Base-by-base conservation (phyloP, 164 flowering plant species). In the Vitis amurensis region DNA sequence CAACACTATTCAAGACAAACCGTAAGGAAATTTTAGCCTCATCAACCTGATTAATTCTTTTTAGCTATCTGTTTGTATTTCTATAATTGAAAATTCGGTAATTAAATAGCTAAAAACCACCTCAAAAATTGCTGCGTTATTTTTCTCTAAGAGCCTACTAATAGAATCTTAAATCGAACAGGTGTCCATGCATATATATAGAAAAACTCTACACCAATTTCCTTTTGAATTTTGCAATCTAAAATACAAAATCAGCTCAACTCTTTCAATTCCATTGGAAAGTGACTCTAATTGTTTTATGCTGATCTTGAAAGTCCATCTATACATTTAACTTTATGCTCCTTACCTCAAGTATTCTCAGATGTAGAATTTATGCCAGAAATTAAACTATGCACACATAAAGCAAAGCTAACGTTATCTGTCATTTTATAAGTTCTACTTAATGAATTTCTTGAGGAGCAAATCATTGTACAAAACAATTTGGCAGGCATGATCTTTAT, bases 1-100 rank as follows among this genome's bases (percentile, higher is more conserved):
- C 97, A n/a, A 92, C 97, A 2, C 73, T 89, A 67, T 92, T 92
- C 68, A 86, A 84, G 79, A 79, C 85, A 73, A 85, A 90, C 29
- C 84, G 92, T 92, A 80, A 87, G 97, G 19, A 72, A 59, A 44
- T 11, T 30, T 56, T 67, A 37, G 27, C 10, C 50, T 73, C 29
- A 63, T 4, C 30, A 55, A 31, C 11, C 50, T 68, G 11, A 7
- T 52, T n/a, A 16, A 1, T 56, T 64, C 9, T 0, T 53, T 19
- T 61, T 15, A 14, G 19, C 15, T 44, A 0, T 17, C 8, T 14
- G n/a, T 57, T 11, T 15, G 16, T 16, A 17, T 37, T 3, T 37
- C 50, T 9, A 31, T 61, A 16, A 31, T 14, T 61, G 29, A 37
- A 61, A 12, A 37, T 0, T 7, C 5, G 11, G n/a, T 14, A 15